Evolutionary conservation across 177 flowering plant species (phyloP), one percentile per base, ranked within the genome.

Genomic region (Vitis hybrid): DNA sequence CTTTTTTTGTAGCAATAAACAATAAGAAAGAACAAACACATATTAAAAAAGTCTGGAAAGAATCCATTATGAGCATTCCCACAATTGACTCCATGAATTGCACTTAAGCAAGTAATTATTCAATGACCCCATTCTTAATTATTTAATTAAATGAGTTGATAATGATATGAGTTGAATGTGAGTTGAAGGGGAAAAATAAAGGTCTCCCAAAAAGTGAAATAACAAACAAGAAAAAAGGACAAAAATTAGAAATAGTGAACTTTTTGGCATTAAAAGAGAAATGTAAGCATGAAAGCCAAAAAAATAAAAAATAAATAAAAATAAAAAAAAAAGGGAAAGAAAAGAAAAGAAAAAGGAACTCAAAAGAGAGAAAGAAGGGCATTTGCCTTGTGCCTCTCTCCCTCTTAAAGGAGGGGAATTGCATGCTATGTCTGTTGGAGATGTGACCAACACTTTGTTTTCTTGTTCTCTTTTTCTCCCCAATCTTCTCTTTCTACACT

Each of bases 111-210:
- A 71, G 62, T 51, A 62, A 63, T 63, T 57, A 67, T 71, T 63
- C 74, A 67, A n/a, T 51, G 56, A 18, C 11, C 23, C 49, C 3
- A 67, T 51, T 39, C 45, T 39, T 39, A 39, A 39, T 39, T 39
- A 39, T 39, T 39, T 67, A 56, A 62, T 48, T 62, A 67, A 62
- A 26, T 15, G 54, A 52, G 56, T 17, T 48, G 21, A 49, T 74
- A 67, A 64, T 75, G 68, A 66, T 75, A 64, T 50, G 54, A 60
- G 65, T 77, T 65, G 66, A 68, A 62, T 60, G 70, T 56, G 73
- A 60, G 62, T 59, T 59, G 60, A 3, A 57, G 62, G 14, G 18
- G n/a, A 12, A 48, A 56, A 60, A 39, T 39, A 39, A 39, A 65
- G 74, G 61, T 64, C 51, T 56, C 67, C 2, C 45, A n/a, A 51